Percentiles rank a stretch among this genome's conserved stretches.
These are phyloP conservation scores for Cyphellophora europaea DNA, from an alignment of 2,329 filamentous ascomycete species.

Conservation along the genomic window DNA sequence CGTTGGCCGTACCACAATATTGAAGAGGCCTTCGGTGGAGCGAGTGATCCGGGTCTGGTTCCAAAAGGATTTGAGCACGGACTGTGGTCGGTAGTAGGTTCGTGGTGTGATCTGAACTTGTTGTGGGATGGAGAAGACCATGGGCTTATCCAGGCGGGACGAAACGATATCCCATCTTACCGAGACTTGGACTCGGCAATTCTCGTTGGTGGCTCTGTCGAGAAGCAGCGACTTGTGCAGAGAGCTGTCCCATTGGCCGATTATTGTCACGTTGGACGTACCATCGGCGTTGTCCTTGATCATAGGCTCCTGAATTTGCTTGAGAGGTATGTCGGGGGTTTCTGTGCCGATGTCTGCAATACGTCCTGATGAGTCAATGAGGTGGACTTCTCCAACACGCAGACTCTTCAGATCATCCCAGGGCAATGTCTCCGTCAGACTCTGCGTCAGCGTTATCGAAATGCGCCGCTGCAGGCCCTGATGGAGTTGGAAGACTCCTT, in stretches of 20 bases:
- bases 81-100: constrained; percentile 74
- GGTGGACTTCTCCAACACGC: constrained; percentile 68
- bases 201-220: constrained; percentile 88
- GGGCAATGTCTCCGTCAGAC: constrained; percentile 74
- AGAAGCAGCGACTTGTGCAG: constrained; percentile 84
- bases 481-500: constrained; percentile 88
- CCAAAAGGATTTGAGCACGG: constrained; percentile 80
- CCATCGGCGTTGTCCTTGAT: constrained; percentile 84
- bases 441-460: constrained; percentile 80
- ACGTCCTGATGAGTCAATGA: constrained; percentile 78
- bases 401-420: constrained; percentile 77
- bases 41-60: constrained; percentile 77
- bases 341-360: constrained; percentile 67
- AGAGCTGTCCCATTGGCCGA: constrained; percentile 96
- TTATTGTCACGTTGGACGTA: constrained; percentile 73
- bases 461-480: constrained; percentile 88
- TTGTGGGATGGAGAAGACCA: constrained; percentile 75
- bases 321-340: constrained; percentile 65
- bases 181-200: constrained; percentile 80
- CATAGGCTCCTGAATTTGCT: constrained; percentile 65
- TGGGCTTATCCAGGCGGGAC: constrained; percentile 73
- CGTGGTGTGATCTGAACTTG: constrained; percentile 76
- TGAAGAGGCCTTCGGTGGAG: constrained; percentile 79
- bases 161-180: constrained; percentile 80
- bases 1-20: constrained; percentile 72